Evolutionary conservation across 306 rosid species (phyloP), one percentile per base, ranked within the genome.

Genomic region (Prunus armeniaca): DNA sequence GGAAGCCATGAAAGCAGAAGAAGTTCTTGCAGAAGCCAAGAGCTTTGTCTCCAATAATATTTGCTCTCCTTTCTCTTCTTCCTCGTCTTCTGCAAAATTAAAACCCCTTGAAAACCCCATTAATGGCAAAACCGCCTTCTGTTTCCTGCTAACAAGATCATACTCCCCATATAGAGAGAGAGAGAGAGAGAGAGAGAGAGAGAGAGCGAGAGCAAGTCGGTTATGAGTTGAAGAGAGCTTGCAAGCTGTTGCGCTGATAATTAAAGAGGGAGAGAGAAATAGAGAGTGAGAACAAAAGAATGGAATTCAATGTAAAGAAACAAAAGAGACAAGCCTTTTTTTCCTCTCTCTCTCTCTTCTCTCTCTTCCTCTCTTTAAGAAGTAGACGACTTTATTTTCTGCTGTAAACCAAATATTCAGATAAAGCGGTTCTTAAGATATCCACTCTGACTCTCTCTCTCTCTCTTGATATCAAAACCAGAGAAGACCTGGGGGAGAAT

Each of bases 1-100:
- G 10, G 93, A 92, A 85, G 88, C 91, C 93, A 87, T 90, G 67
- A 51, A 79, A 63, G 84, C 67, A 62, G 79, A 46, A 28, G 74
- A 28, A 2, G 67, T 8, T 63, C 12, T 28, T 30, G 67, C 19
- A 63, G 14, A 63, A 64, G 49, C 77, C 51, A 73, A 76, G 82
- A 79, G 56, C 87, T 74, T 73, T 18, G 69, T 62, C 28, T 74
- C 47, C 28, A 46, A 18, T 10, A 63, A 72, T 46, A 51, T 81
- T 63, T 79, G 76, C 52, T 54, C 11, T 60, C 3, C 46, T 25
- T 17, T 75, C 3, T 62, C 83, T 73, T 79, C 60, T 78, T 25
- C 47, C 51, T 78, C 66, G 15, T 73, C 83, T 63, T 73, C 79
- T 32, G 25, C 64, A 52, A 67, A 65, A 15, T 63, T 8, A 18